Base-by-base conservation (phyloP, 306 rosid genomes). In the Dryas drummondii region DNA sequence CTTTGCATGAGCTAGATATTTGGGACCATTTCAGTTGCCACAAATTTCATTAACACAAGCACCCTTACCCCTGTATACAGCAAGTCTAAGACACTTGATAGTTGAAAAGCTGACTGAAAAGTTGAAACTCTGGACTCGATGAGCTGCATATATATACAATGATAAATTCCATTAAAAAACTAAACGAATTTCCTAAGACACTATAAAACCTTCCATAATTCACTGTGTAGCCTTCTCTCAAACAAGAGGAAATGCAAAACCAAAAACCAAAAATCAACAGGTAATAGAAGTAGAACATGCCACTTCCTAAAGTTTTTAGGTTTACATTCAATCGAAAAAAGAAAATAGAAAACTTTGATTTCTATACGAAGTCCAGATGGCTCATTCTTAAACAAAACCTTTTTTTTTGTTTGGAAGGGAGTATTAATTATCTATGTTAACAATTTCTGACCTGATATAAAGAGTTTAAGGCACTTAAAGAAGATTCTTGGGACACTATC, bases 61-160 rank as follows among this genome's bases (percentile, higher is more conserved):
- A 61, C 15, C 48, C 87, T 83, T 84, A 91, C 93, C 82, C 85
- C 87, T 0, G 91, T 5, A 82, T 72, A 93, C 45, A 85, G 84
- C 77, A 86, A 63, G 84, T 89, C 96, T 62, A 91, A 68, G 75
- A 82, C 77, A 78, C 93, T 87, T 53, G 91, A 91, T n/a, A 93
- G 87, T 81, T 88, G 87, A 54, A 89, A 27, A 72, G 93, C 88
- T 2, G 90, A 79, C 27, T 87, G 79, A 67, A 89, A 86, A 49
- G 91, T 89, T 48, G 93, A 93, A 68, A 89, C 86, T 86, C 98
- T 89, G 12, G 96, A 83, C 61, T 89, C 97, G 22, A 91, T 85
- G 58, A 93, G 85, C 93, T 93, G 91, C 84, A 84, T 53, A 67
- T 84, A 86, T 50, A 67, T 26, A 15, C 55, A 62, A 41, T 1